These are phyloP conservation scores for Lanmaoa rubissima DNA, from an alignment of 768 basidiomycete species.

Conservation along the genomic window DNA sequence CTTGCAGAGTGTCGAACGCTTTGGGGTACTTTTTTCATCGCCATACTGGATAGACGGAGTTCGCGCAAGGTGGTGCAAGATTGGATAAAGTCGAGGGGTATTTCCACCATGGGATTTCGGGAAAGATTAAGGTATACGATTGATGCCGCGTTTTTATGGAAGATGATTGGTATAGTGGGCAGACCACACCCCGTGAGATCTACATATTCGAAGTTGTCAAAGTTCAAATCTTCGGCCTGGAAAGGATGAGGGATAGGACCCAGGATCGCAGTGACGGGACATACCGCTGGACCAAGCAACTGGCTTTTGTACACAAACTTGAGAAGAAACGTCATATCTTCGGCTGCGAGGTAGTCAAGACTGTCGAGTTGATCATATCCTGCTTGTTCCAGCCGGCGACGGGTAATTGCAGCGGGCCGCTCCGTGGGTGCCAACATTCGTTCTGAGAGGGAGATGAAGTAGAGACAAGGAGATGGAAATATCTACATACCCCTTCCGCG, in stretches of 20 bases:
- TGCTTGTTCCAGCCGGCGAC: conserved; percentile 80
- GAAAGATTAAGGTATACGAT: conserved; percentile 87
- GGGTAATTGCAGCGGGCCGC: conserved; percentile 80
- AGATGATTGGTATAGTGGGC: conserved; percentile 82
- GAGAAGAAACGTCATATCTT: conserved; percentile 81
- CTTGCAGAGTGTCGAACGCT: conserved; percentile 73
- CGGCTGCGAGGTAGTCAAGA: conserved; percentile 69
- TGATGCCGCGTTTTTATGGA: conserved; percentile 80
- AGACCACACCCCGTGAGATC: conserved; percentile 81
- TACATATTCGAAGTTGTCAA: conserved; percentile 72
- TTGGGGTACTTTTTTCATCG: conserved; percentile 89
- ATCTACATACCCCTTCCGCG: conserved; percentile 62
- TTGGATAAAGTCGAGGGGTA: conserved; percentile 95
- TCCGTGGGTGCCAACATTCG: conserved; percentile 80
- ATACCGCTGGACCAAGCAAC: conserved; percentile 59
- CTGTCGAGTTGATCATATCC: conserved; percentile 85
- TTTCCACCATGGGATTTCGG: conserved; percentile 92
- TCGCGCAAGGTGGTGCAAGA: conserved; percentile 81
- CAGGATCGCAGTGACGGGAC: conserved; percentile 23
- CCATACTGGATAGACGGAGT: conserved; percentile 85
- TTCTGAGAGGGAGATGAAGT: conserved; percentile 46
- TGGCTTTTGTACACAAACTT: conserved; percentile 89
- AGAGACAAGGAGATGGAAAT: neutral
- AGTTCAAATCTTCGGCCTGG: conserved; percentile 71
- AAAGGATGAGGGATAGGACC: neutral